Base-by-base conservation (phyloP, 306 rosid species). In the Heteromeles arbutifolia region DNA sequence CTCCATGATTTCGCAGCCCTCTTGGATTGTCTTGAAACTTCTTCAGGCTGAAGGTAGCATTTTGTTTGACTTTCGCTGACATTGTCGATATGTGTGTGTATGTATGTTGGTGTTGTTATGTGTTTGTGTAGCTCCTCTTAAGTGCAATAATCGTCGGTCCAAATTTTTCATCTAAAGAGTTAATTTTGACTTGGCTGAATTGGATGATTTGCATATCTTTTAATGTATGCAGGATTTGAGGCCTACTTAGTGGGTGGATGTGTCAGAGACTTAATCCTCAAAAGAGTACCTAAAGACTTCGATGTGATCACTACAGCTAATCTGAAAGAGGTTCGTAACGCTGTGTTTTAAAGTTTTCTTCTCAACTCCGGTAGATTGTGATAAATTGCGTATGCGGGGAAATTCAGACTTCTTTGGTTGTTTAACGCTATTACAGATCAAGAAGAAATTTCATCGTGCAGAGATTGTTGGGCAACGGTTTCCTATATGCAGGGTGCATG, bases 171-270 rank as follows among this genome's bases (percentile, higher is more conserved):
- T 41, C 19, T 31, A 64, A 64, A 18, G 22, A 4, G 43, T 12
- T 64, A 18, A 31, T 31, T 31, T 19, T 64, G 65, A 61, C 44
- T 29, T 64, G 24, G 43, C 25, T 29, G 83, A 59, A 67, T 70
- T 76, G 72, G 26, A 65, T 48, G 71, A 43, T 72, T 61, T 80
- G 65, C 26, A n/a, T 70, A 45, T 57, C 19, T 54, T 78, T 18
- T 79, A 37, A 45, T 45, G 50, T 32, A 41, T 84, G 70, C 91
- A 92, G 97, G 99, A 62, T 92, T 80, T 85, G 90, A 95, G 67
- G 84, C 97, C 78, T 95, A 90, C 82, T 85, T 95, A 70, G 99
- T 95, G 41, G 99, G 99, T 77, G 99, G 97, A 76, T 95, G 99
- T 74, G 99, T 95, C 74, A 89, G 99, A 80, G 99, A 95, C 80